phyloP scores from a whole-genome alignment of 2,329 filamentous ascomycete genomes.

The Neofusicoccum laricinum region DNA sequence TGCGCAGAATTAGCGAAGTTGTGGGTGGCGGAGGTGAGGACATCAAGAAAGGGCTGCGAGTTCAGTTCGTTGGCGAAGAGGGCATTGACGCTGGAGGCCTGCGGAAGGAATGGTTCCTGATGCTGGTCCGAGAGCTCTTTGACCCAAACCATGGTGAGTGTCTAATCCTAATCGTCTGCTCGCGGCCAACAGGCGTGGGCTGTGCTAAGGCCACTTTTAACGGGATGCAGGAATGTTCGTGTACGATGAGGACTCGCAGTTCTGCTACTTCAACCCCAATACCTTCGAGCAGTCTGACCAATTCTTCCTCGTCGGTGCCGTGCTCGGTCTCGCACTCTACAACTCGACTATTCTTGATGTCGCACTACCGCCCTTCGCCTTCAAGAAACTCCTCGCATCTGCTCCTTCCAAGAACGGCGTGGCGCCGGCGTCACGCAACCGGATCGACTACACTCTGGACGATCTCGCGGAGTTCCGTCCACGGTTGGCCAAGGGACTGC shows the following conservation, averaged over 20 bases:
- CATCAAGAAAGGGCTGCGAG: slow-evolving; percentile 83
- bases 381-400: slow-evolving; percentile 78
- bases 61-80: slow-evolving; percentile 84
- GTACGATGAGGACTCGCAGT: slow-evolving; percentile 86
- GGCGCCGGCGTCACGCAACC: slow-evolving; percentile 51
- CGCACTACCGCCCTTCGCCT: slow-evolving; percentile 82
- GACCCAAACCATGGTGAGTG: slow-evolving; percentile 78
- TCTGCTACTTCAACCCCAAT: slow-evolving; percentile 90
- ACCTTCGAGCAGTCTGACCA: slow-evolving; percentile 90
- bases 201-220: neutral
- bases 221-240: slow-evolving; percentile 72
- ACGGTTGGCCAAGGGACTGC: slow-evolving; percentile 69
- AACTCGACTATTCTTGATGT: slow-evolving; percentile 92
- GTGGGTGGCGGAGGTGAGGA: slow-evolving; percentile 78
- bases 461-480: slow-evolving; percentile 83
- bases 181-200: neutral
- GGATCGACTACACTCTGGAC: slow-evolving; percentile 55
- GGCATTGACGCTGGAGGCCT: slow-evolving; percentile 87
- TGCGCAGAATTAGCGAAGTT: slow-evolving; percentile 80
- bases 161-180: neutral
- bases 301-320: slow-evolving; percentile 83
- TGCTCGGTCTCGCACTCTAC: slow-evolving; percentile 87
- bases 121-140: slow-evolving; percentile 85
- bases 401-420: slow-evolving; percentile 52
- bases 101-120: slow-evolving; percentile 91